These are phyloP conservation scores for Ogataea ramenticola DNA, from an alignment of 805 yeast genomes.

Conservation along the genomic window DNA sequence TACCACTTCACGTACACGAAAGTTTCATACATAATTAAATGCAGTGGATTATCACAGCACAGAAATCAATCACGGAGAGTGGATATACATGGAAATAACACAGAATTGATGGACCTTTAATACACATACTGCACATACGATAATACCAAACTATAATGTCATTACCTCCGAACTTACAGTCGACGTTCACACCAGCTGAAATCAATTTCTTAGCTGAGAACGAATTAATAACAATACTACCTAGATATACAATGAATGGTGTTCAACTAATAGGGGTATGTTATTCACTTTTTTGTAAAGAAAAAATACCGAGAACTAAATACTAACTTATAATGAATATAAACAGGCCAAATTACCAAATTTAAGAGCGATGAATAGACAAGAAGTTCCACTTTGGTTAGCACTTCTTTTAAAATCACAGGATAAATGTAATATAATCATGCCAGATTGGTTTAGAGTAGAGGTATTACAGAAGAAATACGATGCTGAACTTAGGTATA, in stretches of 20 bases:
- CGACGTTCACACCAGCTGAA: conserved; percentile 67
- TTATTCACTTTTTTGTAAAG: conserved; percentile 8
- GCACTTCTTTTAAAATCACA: conserved; percentile 81
- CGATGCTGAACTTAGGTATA: conserved; percentile 56
- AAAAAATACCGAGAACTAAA: too few species aligned
- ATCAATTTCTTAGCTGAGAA: conserved; percentile 82
- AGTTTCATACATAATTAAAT: too few species aligned
- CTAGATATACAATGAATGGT: conserved; percentile 65
- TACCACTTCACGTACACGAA: too few species aligned
- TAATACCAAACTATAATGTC: too few species aligned
- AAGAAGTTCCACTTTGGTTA: conserved; percentile 77
- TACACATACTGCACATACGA: too few species aligned
- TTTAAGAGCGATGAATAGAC: conserved; percentile 60
- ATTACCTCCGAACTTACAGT: conserved; percentile 45
- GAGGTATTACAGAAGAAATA: conserved; percentile 46
- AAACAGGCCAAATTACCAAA: conserved; percentile 46
- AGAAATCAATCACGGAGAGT: too few species aligned
- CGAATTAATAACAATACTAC: conserved; percentile 65
- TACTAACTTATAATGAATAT: conserved; percentile 4
- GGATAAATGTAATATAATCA: conserved; percentile 74
- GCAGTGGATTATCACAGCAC: too few species aligned
- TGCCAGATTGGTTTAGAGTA: conserved; percentile 77
- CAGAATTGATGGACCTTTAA: too few species aligned
- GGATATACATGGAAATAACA: too few species aligned
- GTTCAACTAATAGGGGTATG: conserved; percentile 57